Percentiles rank a stretch among this genome's conserved stretches.
Conservation (phyloP, 306 rosid species). For the Inga leiocalycina region DNA sequence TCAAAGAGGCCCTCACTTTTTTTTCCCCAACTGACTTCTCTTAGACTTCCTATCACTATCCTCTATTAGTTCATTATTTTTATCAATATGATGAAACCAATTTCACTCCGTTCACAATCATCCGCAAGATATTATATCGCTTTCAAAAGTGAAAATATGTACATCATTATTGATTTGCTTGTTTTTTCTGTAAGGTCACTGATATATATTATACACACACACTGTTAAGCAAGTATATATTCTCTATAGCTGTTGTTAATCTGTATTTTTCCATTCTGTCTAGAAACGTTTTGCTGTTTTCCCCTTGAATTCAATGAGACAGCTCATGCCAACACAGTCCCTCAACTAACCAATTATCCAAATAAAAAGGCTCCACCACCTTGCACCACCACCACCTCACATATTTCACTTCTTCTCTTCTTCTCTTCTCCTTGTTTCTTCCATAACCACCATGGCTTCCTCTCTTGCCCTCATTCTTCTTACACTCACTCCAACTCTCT, state of each 20-base stretch:
- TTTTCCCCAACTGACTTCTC: no score
- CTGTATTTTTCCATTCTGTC: not conserved
- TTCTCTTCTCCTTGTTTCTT: not conserved
- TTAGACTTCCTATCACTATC: no score
- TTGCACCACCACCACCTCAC: not conserved
- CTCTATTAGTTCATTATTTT: no score
- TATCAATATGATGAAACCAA: not conserved
- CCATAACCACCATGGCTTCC: slow-evolving; percentile 54
- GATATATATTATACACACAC: no score
- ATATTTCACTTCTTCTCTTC: not conserved
- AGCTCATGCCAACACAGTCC: slow-evolving; percentile 72
- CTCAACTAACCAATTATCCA: slow-evolving; percentile 38
- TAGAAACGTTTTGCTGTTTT: not conserved
- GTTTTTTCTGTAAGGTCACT: no score
- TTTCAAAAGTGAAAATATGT: not conserved
- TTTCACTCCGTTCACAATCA: not conserved
- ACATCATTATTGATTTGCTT: not conserved
- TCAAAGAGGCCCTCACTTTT: no score
- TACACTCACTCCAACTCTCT: slow-evolving; percentile 30
- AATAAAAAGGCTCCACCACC: slow-evolving; percentile 37
- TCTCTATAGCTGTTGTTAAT: not conserved
- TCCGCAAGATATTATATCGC: not conserved
- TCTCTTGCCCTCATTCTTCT: slow-evolving; percentile 45
- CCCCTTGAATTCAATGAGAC: slow-evolving; percentile 28
- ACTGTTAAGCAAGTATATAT: not conserved